Percentiles rank a stretch among this genome's conserved stretches.
Conservation (phyloP, 2,329 filamentous ascomycete species). For the Stemphylium lycopersici region DNA sequence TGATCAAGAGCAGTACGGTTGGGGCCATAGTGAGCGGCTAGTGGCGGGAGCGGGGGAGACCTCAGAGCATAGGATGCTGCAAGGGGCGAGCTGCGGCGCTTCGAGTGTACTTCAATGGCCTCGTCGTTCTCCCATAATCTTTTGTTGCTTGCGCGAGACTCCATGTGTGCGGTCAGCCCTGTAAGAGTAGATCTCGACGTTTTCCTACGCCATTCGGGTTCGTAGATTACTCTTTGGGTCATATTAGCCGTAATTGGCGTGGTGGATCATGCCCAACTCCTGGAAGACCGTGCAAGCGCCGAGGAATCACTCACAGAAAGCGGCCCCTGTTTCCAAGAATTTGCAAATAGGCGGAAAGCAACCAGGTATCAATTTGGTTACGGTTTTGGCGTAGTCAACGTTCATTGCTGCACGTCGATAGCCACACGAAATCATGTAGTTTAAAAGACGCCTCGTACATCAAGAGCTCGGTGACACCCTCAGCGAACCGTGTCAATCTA, state of each 20-base stretch:
- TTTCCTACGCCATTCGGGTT: slow-evolving; percentile 35
- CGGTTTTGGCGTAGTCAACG: slow-evolving; percentile 4
- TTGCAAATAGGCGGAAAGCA: slow-evolving; percentile 19
- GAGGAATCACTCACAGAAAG: slow-evolving; percentile 30
- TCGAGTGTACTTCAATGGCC: slow-evolving; percentile 19
- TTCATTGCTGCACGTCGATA: not conserved
- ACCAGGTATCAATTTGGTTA: slow-evolving; percentile 17
- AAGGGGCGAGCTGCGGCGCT: slow-evolving; percentile 24
- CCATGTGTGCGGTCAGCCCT: slow-evolving; percentile 36
- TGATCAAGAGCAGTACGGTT: slow-evolving; percentile 24
- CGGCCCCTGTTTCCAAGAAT: not conserved
- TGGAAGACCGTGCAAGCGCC: slow-evolving; percentile 17
- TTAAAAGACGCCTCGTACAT: slow-evolving; percentile 2
- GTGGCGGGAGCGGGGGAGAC: slow-evolving; percentile 35
- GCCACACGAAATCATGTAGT: slow-evolving; percentile 3
- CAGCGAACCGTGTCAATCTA: not conserved
- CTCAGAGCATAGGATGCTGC: slow-evolving; percentile 16
- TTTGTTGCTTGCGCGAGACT: slow-evolving; percentile 36
- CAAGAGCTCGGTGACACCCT: not conserved
- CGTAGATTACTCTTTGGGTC: not conserved
- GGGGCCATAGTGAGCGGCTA: slow-evolving; percentile 32
- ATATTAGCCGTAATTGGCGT: slow-evolving; percentile 21
- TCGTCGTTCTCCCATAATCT: slow-evolving; percentile 41
- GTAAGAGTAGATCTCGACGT: slow-evolving; percentile 20
- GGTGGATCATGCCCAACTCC: slow-evolving; percentile 13